These are phyloP conservation scores for Ulmus americana DNA, from an alignment of 331 rosid genomes.

Conservation along the genomic window DNA sequence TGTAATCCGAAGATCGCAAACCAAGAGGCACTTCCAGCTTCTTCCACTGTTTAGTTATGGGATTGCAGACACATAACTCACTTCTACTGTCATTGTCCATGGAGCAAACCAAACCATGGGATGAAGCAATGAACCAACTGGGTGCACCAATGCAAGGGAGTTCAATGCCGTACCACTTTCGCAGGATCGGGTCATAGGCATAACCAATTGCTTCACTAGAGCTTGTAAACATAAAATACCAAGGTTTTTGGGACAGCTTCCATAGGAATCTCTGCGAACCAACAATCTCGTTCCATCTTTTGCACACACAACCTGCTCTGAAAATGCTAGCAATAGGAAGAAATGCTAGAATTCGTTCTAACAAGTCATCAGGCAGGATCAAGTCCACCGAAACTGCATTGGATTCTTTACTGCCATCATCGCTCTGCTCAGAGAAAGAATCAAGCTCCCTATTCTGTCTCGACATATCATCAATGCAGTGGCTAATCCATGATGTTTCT, in stretches of 20 bases:
- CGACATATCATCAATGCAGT: conserved; percentile 38
- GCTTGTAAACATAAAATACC: conserved; percentile 88
- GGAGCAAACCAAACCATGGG: conserved; percentile 71
- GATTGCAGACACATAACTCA: conserved; percentile 62
- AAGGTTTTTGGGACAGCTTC: conserved; percentile 71
- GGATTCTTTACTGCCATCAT: conserved; percentile 51
- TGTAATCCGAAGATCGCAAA: conserved; percentile 53
- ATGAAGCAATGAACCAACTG: conserved; percentile 57
- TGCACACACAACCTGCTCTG: conserved; percentile 72
- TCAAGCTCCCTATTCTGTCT: conserved; percentile 38
- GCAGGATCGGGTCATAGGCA: conserved; percentile 62
- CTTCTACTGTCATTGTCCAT: conserved; percentile 65
- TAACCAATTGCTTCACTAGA: conserved; percentile 58
- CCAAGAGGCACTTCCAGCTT: conserved; percentile 61
- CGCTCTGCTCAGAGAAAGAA: conserved; percentile 42
- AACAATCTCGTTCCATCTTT: conserved; percentile 67
- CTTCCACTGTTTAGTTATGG: conserved; percentile 43
- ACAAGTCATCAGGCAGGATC: conserved; percentile 65
- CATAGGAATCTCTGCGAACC: conserved; percentile 57
- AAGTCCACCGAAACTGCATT: conserved; percentile 38
- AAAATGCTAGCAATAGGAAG: conserved; percentile 76
- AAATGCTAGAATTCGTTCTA: conserved; percentile 75
- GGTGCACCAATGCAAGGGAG: conserved; percentile 60
- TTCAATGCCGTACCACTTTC: conserved; percentile 76
- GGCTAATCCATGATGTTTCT: conserved; percentile 68